These are phyloP conservation scores for Kalmanozyma brasiliensis DNA, from an alignment of 1,284 basidiomycete genomes.

Conservation along the genomic window DNA sequence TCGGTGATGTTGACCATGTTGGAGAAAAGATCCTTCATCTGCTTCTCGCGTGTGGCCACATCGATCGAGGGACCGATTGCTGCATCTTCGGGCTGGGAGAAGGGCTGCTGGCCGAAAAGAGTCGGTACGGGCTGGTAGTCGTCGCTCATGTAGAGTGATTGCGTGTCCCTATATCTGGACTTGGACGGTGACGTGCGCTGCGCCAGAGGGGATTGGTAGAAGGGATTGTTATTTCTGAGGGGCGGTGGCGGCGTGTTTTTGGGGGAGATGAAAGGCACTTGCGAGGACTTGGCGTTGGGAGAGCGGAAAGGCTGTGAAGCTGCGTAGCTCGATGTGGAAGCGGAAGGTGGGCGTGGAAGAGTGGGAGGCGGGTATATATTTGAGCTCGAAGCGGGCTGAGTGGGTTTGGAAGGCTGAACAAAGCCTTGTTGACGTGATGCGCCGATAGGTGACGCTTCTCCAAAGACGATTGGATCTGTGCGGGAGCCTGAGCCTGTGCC, in stretches of 20 bases:
- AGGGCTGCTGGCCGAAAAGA: too few species aligned
- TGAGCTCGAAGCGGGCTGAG: neutral
- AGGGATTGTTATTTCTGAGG: conserved; percentile 38
- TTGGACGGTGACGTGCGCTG: conserved; percentile 21
- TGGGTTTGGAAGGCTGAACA: conserved; percentile 8
- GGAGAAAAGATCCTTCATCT: conserved; percentile 53
- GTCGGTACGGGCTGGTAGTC: conserved; percentile 31
- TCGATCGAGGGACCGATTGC: conserved; percentile 33
- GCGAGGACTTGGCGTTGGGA: conserved; percentile 35
- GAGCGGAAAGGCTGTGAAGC: conserved; percentile 37
- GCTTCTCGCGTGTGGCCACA: conserved; percentile 52
- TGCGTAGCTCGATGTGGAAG: conserved; percentile 28
- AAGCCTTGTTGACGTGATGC: conserved; percentile 6
- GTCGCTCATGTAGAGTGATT: conserved; percentile 16
- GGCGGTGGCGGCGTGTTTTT: conserved; percentile 25
- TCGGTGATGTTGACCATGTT: conserved; percentile 56
- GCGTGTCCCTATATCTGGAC: conserved; percentile 3
- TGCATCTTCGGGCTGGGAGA: conserved; percentile 6
- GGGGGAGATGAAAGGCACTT: conserved; percentile 38
- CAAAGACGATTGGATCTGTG: conserved; percentile 42
- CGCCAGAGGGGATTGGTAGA: conserved; percentile 28
- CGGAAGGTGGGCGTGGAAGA: conserved; percentile 3
- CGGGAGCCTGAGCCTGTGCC: conserved; percentile 27
- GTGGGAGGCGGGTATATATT: conserved; percentile 2
- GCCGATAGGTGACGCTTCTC: conserved; percentile 33